Evolutionary conservation across 2,329 filamentous ascomycete genomes (phyloP), one percentile per base, ranked within the genome.

Genomic region (Ophiostoma montium): DNA sequence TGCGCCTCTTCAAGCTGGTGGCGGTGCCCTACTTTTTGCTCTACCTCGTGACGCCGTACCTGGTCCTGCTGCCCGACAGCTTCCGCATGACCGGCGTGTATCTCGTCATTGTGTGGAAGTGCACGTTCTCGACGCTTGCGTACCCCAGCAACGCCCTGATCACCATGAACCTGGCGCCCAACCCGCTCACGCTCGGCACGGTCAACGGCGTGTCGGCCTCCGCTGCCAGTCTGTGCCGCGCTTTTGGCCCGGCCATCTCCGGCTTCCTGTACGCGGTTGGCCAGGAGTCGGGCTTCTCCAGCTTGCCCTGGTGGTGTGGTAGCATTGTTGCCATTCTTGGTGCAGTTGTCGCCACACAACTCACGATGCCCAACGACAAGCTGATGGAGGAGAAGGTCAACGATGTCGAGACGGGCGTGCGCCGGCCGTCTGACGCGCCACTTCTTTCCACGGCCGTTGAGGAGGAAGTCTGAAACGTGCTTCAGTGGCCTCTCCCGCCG

Each of bases 131-230:
- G 57, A 89, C 87, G 42, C 81, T 95, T 65, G 83, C 89, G 0
- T 96, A 95, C 64, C 92, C 92, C 11, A 86, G 84, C 58, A 88
- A 89, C 56, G 83, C 84, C 11, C 94, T 96, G 51, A 78, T 98
- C 50, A 75, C 95, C 30, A 85, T 87, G 52, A 94, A 96, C 63
- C 83, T 87, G 15, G 85, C 89, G 0, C 86, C 88, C 0, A 89
- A 83, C 8, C 83, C 84, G 50, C 76, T 86, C 46, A 84, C 94
- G 1, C 78, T 96, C 2, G 92, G 92, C 3, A 89, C 85, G 0
- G 84, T 98, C 63, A 96, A 96, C 59, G 92, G 92, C 16, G 82
- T 89, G 12, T 89, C 89, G 0, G 88, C 88, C 30, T 95, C 89
- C 2, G 88, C 86, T 2, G 92, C 92, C 4, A 95, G 88, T 61